phyloP scores from a whole-genome alignment of 2,329 filamentous ascomycete genomes.

The Pseudogymnoascus sp. region DNA sequence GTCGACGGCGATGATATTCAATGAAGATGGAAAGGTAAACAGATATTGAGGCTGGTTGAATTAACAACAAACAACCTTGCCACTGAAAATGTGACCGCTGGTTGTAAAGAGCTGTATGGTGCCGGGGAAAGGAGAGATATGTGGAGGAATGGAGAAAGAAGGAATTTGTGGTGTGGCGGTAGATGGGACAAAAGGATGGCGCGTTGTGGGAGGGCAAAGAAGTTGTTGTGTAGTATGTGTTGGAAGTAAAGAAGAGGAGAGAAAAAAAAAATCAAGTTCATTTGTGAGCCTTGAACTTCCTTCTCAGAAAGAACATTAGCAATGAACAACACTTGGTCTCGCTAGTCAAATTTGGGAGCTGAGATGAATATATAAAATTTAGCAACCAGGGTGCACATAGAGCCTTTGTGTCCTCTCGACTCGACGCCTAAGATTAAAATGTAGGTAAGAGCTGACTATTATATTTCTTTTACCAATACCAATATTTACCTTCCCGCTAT shows the following conservation, averaged over 20 bases:
- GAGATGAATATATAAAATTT: background rate
- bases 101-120: background rate
- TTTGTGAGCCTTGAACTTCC: background rate
- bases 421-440: background rate
- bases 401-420: background rate
- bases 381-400: background rate
- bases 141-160: background rate
- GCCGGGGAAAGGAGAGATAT: background rate
- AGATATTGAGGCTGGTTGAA: background rate
- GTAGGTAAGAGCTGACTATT: background rate
- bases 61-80: background rate
- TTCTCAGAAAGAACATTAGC: background rate
- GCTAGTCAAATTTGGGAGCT: background rate
- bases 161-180: background rate
- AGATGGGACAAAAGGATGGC: background rate
- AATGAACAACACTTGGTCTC: background rate
- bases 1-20: background rate
- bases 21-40: background rate
- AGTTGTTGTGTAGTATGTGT: background rate
- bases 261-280: background rate
- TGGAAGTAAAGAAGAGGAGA: background rate
- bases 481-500: background rate
- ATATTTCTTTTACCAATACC: background rate
- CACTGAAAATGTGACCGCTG: background rate
- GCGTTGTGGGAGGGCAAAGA: background rate